A percentile compares a stretch with the other conserved stretches of the same genome.
Conservation (phyloP, 2,329 filamentous ascomycete genomes). For the Monilinia fructigena region DNA sequence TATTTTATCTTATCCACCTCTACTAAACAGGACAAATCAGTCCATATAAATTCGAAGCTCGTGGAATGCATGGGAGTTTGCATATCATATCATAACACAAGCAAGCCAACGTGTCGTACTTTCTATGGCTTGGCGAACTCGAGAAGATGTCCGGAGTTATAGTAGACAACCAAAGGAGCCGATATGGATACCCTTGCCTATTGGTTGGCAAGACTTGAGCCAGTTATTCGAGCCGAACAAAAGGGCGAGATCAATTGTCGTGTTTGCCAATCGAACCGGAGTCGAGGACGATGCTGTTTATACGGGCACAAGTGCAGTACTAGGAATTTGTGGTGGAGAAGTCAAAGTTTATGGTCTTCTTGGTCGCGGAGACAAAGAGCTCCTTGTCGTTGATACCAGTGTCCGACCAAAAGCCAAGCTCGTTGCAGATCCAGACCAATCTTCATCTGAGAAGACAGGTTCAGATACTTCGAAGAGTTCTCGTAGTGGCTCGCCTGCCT, state of each 20-base stretch:
- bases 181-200: slow-evolving; percentile 73
- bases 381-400: slow-evolving; percentile 64
- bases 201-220: slow-evolving; percentile 71
- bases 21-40: slow-evolving; percentile 40
- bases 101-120: slow-evolving; percentile 64
- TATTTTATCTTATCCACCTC: no score
- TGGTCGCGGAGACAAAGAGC: slow-evolving; percentile 64
- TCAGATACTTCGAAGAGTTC: neutral
- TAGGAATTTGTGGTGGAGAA: slow-evolving; percentile 63
- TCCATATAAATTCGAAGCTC: slow-evolving; percentile 52
- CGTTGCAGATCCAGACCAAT: slow-evolving; percentile 28
- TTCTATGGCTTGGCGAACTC: slow-evolving; percentile 76
- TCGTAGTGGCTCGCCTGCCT: neutral
- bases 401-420: slow-evolving; percentile 34
- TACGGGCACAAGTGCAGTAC: slow-evolving; percentile 70
- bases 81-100: slow-evolving; percentile 53
- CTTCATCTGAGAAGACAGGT: slow-evolving; percentile 10
- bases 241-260: slow-evolving; percentile 64
- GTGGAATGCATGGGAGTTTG: slow-evolving; percentile 51
- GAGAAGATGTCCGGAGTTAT: slow-evolving; percentile 49
- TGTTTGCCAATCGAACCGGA: slow-evolving; percentile 70
- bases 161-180: slow-evolving; percentile 52
- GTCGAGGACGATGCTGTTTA: slow-evolving; percentile 65
- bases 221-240: slow-evolving; percentile 53
- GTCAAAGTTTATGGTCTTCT: slow-evolving; percentile 68